Evolutionary conservation across 352 stramenopile species (phyloP).

Genomic region (Discostella stelligera): DNA sequence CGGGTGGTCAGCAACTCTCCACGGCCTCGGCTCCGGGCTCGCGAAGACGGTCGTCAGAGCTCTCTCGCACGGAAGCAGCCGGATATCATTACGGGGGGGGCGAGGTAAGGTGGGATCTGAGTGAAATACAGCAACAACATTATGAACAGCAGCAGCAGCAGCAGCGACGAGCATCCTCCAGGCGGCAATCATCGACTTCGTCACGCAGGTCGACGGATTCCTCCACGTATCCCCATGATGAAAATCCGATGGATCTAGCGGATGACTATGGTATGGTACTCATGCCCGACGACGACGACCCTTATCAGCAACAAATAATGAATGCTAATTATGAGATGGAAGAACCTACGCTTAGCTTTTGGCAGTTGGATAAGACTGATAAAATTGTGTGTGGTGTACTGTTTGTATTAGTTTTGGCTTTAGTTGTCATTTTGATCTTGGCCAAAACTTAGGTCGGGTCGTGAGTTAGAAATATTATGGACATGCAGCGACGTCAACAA

Average conservation of each 20-base stretch:
- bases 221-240: neutral
- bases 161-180: neutral
- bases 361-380: slow-evolving; percentile 45
- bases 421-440: slow-evolving; percentile 43
- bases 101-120: neutral
- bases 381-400: slow-evolving; percentile 45
- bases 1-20: neutral
- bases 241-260: neutral
- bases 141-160: no score
- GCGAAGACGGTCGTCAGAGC: neutral
- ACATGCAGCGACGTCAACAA: no score
- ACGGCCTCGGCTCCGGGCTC: neutral
- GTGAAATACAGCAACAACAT: neutral
- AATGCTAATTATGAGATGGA: slow-evolving; percentile 26
- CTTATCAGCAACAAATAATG: slow-evolving; percentile 18
- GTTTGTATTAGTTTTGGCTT: slow-evolving; percentile 28
- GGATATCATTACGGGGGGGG: no score
- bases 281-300: neutral
- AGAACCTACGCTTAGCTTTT: slow-evolving; percentile 28
- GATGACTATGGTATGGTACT: neutral
- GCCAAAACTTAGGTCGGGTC: slow-evolving; percentile 13
- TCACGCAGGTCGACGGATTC: neutral
- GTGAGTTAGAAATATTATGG: neutral
- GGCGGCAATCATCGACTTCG: neutral
- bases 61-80: neutral